Conservation (phyloP, 2,329 filamentous ascomycete species). For the Sarocladium kiliense region DNA sequence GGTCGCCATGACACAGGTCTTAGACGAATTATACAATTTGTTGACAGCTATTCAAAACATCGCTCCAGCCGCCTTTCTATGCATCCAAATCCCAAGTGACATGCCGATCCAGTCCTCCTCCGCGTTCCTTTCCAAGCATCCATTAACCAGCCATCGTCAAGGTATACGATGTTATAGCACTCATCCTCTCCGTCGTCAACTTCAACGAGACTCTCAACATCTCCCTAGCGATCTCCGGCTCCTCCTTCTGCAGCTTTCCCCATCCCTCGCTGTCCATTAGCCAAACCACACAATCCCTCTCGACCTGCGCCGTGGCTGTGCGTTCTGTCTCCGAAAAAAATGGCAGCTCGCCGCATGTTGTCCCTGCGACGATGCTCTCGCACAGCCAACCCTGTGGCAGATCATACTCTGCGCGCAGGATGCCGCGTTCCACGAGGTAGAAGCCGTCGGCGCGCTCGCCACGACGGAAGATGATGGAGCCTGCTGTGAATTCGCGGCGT, state of each 20-base stretch:
- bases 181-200: slow-evolving; percentile 90
- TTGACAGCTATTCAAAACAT: neutral
- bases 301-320: slow-evolving; percentile 80
- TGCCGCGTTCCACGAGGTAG: slow-evolving; percentile 84
- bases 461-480: slow-evolving; percentile 70
- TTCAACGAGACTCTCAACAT: slow-evolving; percentile 84
- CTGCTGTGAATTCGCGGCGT: slow-evolving; percentile 60
- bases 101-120: neutral
- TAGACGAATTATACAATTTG: neutral
- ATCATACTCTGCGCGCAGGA: slow-evolving; percentile 85
- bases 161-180: slow-evolving; percentile 54
- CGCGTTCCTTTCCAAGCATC: neutral
- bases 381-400: slow-evolving; percentile 83
- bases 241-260: slow-evolving; percentile 63
- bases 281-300: slow-evolving; percentile 81
- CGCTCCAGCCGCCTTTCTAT: neutral
- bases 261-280: slow-evolving; percentile 68
- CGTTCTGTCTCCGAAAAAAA: slow-evolving; percentile 90
- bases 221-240: slow-evolving; percentile 77
- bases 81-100: slow-evolving; percentile 3
- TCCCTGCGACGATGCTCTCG: slow-evolving; percentile 89
- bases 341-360: slow-evolving; percentile 90
- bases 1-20: too few species aligned
- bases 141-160: slow-evolving; percentile 46
- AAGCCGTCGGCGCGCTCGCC: slow-evolving; percentile 78